phyloP scores from a whole-genome alignment of 345 rosid genomes.

The Eucalyptus globulus region DNA sequence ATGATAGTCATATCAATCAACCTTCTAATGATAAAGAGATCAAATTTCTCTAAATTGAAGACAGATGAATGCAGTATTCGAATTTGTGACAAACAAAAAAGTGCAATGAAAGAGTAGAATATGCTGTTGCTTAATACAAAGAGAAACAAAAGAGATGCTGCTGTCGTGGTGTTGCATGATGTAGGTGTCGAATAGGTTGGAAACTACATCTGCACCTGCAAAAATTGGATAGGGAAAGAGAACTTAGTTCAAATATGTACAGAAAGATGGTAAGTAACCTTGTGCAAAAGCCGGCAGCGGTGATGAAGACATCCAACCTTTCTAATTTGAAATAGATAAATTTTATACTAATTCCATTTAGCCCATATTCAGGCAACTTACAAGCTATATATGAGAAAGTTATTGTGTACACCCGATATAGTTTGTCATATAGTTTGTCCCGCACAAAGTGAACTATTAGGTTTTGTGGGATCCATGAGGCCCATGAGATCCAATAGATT shows the following conservation, averaged over 20 bases:
- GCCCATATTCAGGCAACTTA: neutral
- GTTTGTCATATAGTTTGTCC: neutral
- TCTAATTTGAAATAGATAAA: neutral
- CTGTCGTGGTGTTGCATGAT: neutral
- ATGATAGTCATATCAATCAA: neutral
- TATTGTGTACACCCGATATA: neutral
- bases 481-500: neutral
- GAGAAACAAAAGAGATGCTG: neutral
- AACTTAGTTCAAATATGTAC: neutral
- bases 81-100: neutral
- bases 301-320: neutral
- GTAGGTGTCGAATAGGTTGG: neutral
- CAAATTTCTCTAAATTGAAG: neutral
- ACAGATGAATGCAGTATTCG: neutral
- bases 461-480: neutral
- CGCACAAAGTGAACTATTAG: neutral
- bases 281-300: neutral
- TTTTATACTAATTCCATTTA: no score
- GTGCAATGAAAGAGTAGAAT: neutral
- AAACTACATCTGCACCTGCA: neutral
- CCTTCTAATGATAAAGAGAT: neutral
- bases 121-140: neutral
- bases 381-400: neutral
- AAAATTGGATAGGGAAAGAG: neutral
- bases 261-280: neutral